These are phyloP conservation scores for Rubroboletus pulcherrimus DNA, from an alignment of 768 basidiomycete species.

Conservation along the genomic window DNA sequence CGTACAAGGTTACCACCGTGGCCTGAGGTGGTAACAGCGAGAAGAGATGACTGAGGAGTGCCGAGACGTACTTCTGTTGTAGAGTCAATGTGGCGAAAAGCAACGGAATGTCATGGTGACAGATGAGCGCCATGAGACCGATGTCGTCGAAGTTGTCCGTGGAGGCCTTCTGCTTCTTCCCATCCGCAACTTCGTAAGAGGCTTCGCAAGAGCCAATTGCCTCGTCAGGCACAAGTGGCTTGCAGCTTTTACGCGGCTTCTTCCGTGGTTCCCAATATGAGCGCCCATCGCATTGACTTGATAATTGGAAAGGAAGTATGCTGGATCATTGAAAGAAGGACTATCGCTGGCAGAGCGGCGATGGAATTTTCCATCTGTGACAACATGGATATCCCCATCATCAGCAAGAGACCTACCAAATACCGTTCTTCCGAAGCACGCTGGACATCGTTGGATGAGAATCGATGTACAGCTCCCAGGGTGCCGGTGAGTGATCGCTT, in stretches of 20 bases:
- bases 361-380: slow-evolving; percentile 4
- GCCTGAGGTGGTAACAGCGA: no score
- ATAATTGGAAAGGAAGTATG: slow-evolving; percentile 32
- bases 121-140: slow-evolving; percentile 36
- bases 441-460: background rate
- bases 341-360: background rate
- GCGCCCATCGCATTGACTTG: slow-evolving; percentile 32
- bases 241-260: background rate
- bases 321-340: slow-evolving; percentile 13
- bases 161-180: slow-evolving; percentile 8
- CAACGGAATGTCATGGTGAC: slow-evolving; percentile 33
- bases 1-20: no score
- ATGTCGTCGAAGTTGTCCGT: slow-evolving; percentile 2
- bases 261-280: slow-evolving; percentile 27
- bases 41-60: no score
- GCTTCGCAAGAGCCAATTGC: slow-evolving; percentile 36
- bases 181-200: slow-evolving; percentile 6
- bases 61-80: no score
- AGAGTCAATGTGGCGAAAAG: slow-evolving; percentile 29
- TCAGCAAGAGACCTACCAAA: background rate
- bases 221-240: slow-evolving; percentile 27
- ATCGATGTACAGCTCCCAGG: background rate
- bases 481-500: no score
- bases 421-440: background rate
- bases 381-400: background rate